Evolutionary conservation across 352 stramenopile species (phyloP).

Genomic region (Vaucheria bursata): DNA sequence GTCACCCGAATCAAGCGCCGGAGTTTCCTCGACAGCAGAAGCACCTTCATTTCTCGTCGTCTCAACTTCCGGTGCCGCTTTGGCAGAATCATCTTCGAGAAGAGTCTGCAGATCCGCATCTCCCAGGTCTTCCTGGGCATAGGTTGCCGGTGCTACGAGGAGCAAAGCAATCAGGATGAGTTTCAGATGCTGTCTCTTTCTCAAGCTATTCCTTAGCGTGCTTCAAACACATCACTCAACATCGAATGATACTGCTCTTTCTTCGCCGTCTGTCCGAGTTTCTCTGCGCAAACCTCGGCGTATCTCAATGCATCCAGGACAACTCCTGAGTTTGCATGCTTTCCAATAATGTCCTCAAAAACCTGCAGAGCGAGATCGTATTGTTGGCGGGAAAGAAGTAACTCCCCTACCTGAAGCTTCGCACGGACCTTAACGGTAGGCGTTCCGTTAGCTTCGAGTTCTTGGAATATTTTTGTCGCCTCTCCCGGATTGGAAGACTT

Average conservation of each 20-base stretch:
- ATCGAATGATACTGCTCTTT: background rate
- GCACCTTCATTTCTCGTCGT: too few relatives aligned
- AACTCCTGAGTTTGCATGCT: background rate
- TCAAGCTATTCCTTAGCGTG: too few relatives aligned
- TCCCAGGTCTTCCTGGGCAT: too few relatives aligned
- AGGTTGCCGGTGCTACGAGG: too few relatives aligned
- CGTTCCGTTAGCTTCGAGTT: background rate
- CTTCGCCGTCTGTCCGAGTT: background rate
- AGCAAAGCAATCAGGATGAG: too few relatives aligned
- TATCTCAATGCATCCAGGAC: background rate
- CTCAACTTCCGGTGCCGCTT: too few relatives aligned
- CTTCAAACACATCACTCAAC: background rate
- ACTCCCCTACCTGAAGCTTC: background rate
- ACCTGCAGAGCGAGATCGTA: background rate
- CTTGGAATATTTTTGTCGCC: background rate
- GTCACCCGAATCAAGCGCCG: too few relatives aligned
- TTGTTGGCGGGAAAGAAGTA: background rate
- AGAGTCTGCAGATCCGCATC: too few relatives aligned
- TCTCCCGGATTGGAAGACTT: background rate
- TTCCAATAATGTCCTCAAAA: background rate
- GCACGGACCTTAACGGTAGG: background rate
- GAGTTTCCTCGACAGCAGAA: too few relatives aligned
- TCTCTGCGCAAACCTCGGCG: background rate
- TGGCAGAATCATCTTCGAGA: too few relatives aligned
- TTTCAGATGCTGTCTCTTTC: too few relatives aligned